Percentiles rank a stretch among this genome's conserved stretches.
phyloP scores from a whole-genome alignment of 306 rosid genomes.

The Prunus campanulata region DNA sequence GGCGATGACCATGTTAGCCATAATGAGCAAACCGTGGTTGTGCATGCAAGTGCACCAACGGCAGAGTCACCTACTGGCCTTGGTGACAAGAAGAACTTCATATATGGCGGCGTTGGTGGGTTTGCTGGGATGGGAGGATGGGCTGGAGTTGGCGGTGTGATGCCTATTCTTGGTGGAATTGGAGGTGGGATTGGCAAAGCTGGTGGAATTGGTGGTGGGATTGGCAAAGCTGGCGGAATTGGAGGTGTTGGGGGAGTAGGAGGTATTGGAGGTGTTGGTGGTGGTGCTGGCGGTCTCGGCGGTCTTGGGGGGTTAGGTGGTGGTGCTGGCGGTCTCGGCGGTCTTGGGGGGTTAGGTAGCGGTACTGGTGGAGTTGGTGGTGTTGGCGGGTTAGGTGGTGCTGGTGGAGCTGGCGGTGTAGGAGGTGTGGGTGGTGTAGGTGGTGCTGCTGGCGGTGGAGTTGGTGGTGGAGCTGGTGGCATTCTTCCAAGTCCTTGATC shows the following conservation, averaged over 20 bases:
- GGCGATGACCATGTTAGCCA: neutral
- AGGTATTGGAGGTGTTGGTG: conserved; percentile 15
- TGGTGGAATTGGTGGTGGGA: conserved; percentile 29
- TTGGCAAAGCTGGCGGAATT: conserved; percentile 21
- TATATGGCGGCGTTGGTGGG: conserved; percentile 63
- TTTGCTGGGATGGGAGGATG: conserved; percentile 44
- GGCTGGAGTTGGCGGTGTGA: conserved; percentile 28
- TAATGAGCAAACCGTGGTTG: conserved; percentile 14
- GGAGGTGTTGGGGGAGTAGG: conserved; percentile 28
- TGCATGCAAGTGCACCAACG: conserved; percentile 41
- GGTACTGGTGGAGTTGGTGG: conserved; percentile 22
- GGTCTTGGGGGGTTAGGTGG: conserved; percentile 34
- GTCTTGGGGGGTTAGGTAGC: conserved; percentile 19
- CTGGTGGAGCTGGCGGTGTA: neutral
- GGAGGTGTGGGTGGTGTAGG: conserved; percentile 25
- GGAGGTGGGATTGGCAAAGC: conserved; percentile 22
- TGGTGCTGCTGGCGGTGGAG: conserved; percentile 20
- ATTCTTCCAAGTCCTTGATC: neutral
- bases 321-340: conserved; percentile 17
- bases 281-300: conserved; percentile 32
- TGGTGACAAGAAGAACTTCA: conserved; percentile 49
- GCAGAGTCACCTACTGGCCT: conserved; percentile 30
- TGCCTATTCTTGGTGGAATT: conserved; percentile 25
- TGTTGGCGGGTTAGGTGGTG: conserved; percentile 1
- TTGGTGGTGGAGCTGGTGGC: conserved; percentile 6